Conservation (phyloP, 2,329 filamentous ascomycete species). For the Boeremia exigua region DNA sequence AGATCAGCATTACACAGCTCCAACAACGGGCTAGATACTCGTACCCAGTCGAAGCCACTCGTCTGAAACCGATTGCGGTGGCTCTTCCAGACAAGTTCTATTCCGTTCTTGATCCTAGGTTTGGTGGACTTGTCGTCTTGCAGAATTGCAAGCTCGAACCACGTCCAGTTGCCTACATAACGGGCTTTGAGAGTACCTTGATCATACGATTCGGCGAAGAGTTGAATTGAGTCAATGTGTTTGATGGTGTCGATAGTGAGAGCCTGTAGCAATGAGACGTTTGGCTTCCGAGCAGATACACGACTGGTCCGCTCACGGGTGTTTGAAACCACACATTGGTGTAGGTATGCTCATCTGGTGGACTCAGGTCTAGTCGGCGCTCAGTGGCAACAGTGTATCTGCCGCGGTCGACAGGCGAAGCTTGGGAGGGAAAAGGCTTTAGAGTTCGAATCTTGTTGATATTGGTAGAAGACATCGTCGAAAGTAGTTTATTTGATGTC, state of each 20-base stretch:
- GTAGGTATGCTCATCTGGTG: not conserved
- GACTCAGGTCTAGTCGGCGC: not conserved
- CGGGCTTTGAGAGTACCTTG: not conserved
- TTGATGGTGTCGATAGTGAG: not conserved
- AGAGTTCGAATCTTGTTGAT: not conserved
- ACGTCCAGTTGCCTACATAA: conserved; percentile 1
- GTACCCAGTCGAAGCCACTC: not conserved
- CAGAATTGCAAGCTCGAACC: not conserved
- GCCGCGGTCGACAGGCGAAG: not conserved
- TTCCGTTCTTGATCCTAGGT: not conserved
- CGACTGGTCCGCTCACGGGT: not conserved
- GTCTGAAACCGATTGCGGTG: conserved; percentile 1
- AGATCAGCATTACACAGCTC: not conserved
- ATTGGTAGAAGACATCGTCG: not conserved
- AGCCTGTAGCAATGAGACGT: not conserved
- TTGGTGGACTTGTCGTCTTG: not conserved
- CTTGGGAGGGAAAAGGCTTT: not conserved
- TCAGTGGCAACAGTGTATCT: not conserved
- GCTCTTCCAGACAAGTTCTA: conserved; percentile 1
- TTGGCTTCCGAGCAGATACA: not conserved
- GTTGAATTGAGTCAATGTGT: not conserved
- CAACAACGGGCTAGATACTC: not conserved
- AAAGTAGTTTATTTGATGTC: not conserved
- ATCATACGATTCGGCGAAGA: not conserved
- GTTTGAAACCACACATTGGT: not conserved